Evolutionary conservation across 192 early-diverging fungal genomes (phyloP), one percentile per base, ranked within the genome.

Genomic region (Geranomyces variabilis): DNA sequence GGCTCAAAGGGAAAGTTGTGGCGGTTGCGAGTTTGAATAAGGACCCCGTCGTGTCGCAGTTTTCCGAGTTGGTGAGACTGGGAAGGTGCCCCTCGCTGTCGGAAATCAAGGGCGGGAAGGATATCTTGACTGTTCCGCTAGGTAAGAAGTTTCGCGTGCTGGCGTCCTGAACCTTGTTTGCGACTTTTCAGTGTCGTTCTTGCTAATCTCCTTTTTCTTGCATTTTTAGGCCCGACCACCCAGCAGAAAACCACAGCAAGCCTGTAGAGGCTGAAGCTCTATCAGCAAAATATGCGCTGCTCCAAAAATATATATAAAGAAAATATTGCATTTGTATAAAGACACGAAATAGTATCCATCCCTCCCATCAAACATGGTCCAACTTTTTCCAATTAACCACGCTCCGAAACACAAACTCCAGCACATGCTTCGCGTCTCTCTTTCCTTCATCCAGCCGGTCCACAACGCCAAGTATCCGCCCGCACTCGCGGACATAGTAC

Each of bases 301-400:
- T n/a, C n/a, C n/a, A n/a, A n/a, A n/a, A n/a, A n/a, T n/a, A n/a
- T n/a, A n/a, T n/a, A n/a, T n/a, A n/a, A n/a, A n/a, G n/a, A n/a
- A n/a, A n/a, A n/a, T n/a, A n/a, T n/a, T n/a, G n/a, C n/a, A n/a
- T n/a, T n/a, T n/a, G n/a, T n/a, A n/a, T n/a, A n/a, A n/a, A n/a
- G n/a, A n/a, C n/a, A n/a, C n/a, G n/a, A n/a, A n/a, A n/a, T n/a
- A n/a, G n/a, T n/a, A n/a, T n/a, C n/a, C n/a, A n/a, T n/a, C n/a
- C n/a, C n/a, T n/a, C n/a, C n/a, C n/a, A n/a, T n/a, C 58, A 60
- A 34, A 28, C 45, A 55, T 80, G 83, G 60, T 85, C 77, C 30
- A 85, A 53, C 45, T 81, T 87, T 71, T 88, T 88, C 87, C 87
- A 88, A 29, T 81, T 72, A 46, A 88, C 86, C 19, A 88, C 76